These are phyloP conservation scores for Russula brevipes DNA, from an alignment of 768 basidiomycete species.

Conservation along the genomic window DNA sequence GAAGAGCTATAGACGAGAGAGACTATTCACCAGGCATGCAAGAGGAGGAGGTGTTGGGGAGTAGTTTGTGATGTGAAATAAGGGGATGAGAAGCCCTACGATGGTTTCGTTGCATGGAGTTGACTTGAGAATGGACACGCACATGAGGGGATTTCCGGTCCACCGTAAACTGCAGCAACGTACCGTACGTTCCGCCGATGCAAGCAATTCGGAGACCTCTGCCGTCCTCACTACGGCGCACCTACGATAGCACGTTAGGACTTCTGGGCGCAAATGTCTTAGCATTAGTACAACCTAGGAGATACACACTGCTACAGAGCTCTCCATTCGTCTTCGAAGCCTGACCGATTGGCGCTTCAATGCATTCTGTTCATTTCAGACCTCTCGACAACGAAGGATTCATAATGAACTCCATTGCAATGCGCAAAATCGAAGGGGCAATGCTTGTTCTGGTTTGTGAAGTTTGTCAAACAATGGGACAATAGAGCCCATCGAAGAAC, in stretches of 20 bases:
- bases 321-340: constrained; percentile 74
- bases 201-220: constrained; percentile 78
- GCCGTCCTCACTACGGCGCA: constrained; percentile 75
- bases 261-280: too few relatives aligned
- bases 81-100: constrained; percentile 69
- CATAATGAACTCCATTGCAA: constrained; percentile 54
- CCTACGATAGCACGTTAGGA: too few relatives aligned
- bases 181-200: constrained; percentile 79
- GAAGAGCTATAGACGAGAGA: constrained; percentile 62
- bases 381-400: neutral
- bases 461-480: constrained; percentile 71
- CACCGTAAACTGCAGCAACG: constrained; percentile 52
- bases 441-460: constrained; percentile 81
- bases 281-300: constrained; percentile 59
- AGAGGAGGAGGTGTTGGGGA: constrained; percentile 62
- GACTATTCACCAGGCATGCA: constrained; percentile 47
- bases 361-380: constrained; percentile 4
- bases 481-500: constrained; percentile 72
- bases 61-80: constrained; percentile 66
- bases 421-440: constrained; percentile 86
- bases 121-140: constrained; percentile 38
- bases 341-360: constrained; percentile 69
- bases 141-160: constrained; percentile 61
- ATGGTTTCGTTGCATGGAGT: constrained; percentile 43
- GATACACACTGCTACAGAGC: constrained; percentile 74